phyloP scores from a whole-genome alignment of 2,329 filamentous ascomycete genomes.

The Aspergillus fumigatiaffinis region DNA sequence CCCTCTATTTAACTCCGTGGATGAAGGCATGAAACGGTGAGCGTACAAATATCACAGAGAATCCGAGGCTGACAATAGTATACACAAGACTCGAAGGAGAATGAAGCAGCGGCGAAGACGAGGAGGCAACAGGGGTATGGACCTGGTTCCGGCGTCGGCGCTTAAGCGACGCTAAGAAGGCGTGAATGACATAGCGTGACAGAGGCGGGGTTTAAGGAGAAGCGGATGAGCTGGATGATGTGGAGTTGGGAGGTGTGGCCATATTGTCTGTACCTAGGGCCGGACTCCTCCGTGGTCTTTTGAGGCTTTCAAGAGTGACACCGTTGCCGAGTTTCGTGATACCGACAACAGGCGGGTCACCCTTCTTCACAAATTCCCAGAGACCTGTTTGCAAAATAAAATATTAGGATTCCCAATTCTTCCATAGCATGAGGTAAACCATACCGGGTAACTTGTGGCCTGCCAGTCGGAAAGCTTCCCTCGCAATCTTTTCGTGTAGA shows the following conservation, averaged over 20 bases:
- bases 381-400: conserved; percentile 30
- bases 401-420: conserved; percentile 16
- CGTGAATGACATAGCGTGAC: conserved; percentile 9
- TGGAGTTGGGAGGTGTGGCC: conserved; percentile 27
- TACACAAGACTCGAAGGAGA: conserved; percentile 36
- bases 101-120: conserved; percentile 37
- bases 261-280: conserved; percentile 38
- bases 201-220: conserved; percentile 28
- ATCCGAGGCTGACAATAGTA: conserved; percentile 38
- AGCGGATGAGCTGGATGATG: conserved; percentile 34
- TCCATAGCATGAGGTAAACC: conserved; percentile 26
- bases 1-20: conserved; percentile 26
- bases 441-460: conserved; percentile 90
- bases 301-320: conserved; percentile 76
- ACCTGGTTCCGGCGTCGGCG: conserved; percentile 53
- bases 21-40: conserved; percentile 18
- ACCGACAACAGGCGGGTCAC: conserved; percentile 83
- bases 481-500: conserved; percentile 88
- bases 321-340: conserved; percentile 83
- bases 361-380: conserved; percentile 93
- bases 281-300: conserved; percentile 69
- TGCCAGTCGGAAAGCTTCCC: conserved; percentile 89
- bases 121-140: conserved; percentile 54
- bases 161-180: conserved; percentile 29
- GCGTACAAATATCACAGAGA: conserved; percentile 18